Base-by-base conservation (phyloP, 164 flowering plant species). In the Pachysandra terminalis region DNA sequence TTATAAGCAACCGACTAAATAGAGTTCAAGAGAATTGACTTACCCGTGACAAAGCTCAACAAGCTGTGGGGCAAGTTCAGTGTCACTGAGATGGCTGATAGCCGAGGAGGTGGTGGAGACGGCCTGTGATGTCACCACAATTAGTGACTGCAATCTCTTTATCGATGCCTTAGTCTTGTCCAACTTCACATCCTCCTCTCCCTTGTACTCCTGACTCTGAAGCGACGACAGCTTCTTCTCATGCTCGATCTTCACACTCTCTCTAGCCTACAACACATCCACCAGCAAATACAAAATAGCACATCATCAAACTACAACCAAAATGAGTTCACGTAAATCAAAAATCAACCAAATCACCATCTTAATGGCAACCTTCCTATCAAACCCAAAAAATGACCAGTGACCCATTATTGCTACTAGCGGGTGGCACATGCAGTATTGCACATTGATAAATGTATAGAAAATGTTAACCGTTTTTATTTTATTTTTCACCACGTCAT, bases 131-230 rank as follows among this genome's bases (percentile, higher is more conserved):
- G 98, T 84, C 27, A 95, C 99, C 61, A 81, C 52, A 49, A 92
- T 90, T 40, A 90, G 79, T 21, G 99, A 95, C 70, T 92, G 97
- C 77, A 95, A 67, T 76, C 78, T 87, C 73, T 76, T 83, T 61
- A 95, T 89, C 0, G 97, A 81, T n/a, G 99, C 82, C 83, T 90
- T 95, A 58, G 97, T 95, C 83, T 92, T 95, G 83, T 92, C 96
- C 82, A 92, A 65, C 81, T 92, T 95, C 48, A 70, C 71, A 62
- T 89, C 93, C 48, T 90, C 92, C 14, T 78, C 88, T 21, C 99
- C 97, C 73, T 78, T 87, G 83, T 81, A 85, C 68, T 92, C 99
- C 77, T 87, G 97, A 67, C 83, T 86, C 69, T 92, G 96, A 66
- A 95, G 74, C 19, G 87, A 68, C 0, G 88, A 72, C 72, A 95